These are phyloP conservation scores for Cyberlindnera meyerae DNA, from an alignment of 805 yeast genomes.

Conservation along the genomic window DNA sequence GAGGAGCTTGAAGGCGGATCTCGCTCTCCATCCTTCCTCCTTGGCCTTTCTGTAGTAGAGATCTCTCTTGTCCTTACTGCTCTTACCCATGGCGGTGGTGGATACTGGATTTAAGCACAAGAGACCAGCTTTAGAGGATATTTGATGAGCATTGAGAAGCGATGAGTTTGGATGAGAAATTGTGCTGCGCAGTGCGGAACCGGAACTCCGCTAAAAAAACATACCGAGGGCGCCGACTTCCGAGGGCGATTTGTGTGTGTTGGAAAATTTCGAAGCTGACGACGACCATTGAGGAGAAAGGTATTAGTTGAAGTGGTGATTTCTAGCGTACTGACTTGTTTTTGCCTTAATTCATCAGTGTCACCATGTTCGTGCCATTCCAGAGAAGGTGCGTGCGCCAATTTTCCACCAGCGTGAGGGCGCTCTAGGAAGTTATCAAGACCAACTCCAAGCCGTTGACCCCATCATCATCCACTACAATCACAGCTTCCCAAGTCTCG, in stretches of 20 bases:
- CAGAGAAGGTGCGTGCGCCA: constrained; percentile 5
- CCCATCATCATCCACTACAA: constrained; percentile 9
- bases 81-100: constrained; percentile 98
- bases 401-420: constrained; percentile 10
- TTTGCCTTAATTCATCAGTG: too few relatives aligned
- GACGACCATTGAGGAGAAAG: constrained; percentile 3
- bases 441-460: constrained; percentile 5
- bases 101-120: too few relatives aligned
- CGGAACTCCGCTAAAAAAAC: too few relatives aligned
- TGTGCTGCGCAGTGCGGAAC: too few relatives aligned
- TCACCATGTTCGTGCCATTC: neutral
- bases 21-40: constrained; percentile 96
- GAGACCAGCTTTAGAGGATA: too few relatives aligned
- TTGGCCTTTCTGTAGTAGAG: constrained; percentile 90
- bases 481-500: constrained; percentile 9
- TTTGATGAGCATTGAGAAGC: too few relatives aligned
- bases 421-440: constrained; percentile 12
- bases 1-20: constrained; percentile 90
- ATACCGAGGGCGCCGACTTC: too few relatives aligned
- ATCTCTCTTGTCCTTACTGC: constrained; percentile 92
- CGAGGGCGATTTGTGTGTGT: too few relatives aligned
- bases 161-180: too few relatives aligned
- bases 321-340: too few relatives aligned
- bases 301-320: too few relatives aligned
- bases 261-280: too few relatives aligned